Evolutionary conservation across 2,329 filamentous ascomycete species (phyloP).

Genomic region (Talaromyces sp.): DNA sequence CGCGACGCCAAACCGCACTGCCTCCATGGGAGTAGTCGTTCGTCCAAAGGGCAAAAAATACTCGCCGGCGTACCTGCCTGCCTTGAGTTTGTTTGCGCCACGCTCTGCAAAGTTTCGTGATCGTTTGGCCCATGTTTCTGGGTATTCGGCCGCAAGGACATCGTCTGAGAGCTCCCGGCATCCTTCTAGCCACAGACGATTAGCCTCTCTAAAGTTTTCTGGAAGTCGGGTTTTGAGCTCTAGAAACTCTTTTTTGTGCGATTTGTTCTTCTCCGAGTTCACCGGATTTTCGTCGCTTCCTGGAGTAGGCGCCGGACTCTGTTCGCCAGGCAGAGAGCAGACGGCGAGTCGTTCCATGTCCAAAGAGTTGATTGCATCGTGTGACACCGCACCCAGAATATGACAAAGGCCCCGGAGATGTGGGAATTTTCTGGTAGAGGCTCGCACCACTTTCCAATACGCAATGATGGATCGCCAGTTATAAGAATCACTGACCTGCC

Average conservation of each 20-base stretch:
- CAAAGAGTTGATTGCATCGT: constrained; percentile 39
- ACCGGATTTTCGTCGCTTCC: constrained; percentile 37
- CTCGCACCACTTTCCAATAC: constrained; percentile 42
- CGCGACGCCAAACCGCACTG: constrained; percentile 39
- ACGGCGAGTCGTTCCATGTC: constrained; percentile 41
- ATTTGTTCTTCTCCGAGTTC: constrained; percentile 34
- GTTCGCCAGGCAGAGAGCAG: constrained; percentile 34
- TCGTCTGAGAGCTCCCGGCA: constrained; percentile 36
- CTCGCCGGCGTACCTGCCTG: constrained; percentile 30
- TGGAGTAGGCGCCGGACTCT: constrained; percentile 36
- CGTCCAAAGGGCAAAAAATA: constrained; percentile 41
- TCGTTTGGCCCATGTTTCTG: constrained; percentile 39
- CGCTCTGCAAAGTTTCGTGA: constrained; percentile 32
- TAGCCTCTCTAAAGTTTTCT: constrained; percentile 37
- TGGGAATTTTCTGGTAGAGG: constrained; percentile 32
- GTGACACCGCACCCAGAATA: constrained; percentile 43
- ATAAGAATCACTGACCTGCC: constrained; percentile 33
- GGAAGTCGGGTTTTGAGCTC: constrained; percentile 36
- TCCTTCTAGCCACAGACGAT: constrained; percentile 40
- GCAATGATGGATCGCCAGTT: constrained; percentile 44
- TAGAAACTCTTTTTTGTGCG: constrained; percentile 31
- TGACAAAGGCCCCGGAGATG: constrained; percentile 40
- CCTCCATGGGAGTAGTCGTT: constrained; percentile 39
- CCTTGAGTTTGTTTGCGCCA: constrained; percentile 28
- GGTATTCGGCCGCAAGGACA: constrained; percentile 36